Evolutionary conservation across 192 early-diverging fungal species (phyloP), one percentile per base, ranked within the genome.

Genomic region (Pilaira anomala): DNA sequence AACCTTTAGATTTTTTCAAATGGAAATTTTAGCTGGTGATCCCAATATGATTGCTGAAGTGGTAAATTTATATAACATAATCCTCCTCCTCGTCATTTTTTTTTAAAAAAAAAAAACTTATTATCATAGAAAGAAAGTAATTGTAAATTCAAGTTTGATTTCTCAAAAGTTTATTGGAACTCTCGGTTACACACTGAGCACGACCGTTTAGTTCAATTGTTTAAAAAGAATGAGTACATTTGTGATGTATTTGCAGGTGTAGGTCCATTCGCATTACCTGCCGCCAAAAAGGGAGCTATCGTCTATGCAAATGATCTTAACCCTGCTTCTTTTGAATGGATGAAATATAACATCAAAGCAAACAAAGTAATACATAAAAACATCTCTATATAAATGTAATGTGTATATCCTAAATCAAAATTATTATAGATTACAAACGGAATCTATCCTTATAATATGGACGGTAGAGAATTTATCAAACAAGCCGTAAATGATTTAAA

Each of bases 221-320:
- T 99, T 71, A 69, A 76, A 11, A 56, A 69, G 40, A 85, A 84
- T 7, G 84, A 91, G 22, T 80, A 83, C 30, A 77, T 99, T 11
- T 97, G 94, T 67, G 97, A 99, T 72, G 94, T 96, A 7, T 90
- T 99, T 82, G 95, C 90, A 5, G 97, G 97, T 22, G 92, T 97
- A 2, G 97, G 92, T 0, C 97, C 97, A 14, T 99, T 97, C 80
- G 93, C 94, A 0, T 48, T 99, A 14, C 95, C 97, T 13, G 93
- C 95, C 0, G 92, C 92, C 3, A 93, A 89, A 76, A 82, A 82
- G 25, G 87, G 85, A 8, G 86, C 86, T 29, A 73, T 84, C 39
- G 96, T 99, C 7, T 97, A 94, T 80, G 93, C 94, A 21, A 99
- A 99, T 74, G 97, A 99, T 71, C 76, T 99, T 60, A 99, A 99